These are phyloP conservation scores for Uncinocarpus reesii DNA, from an alignment of 2,329 filamentous ascomycete species.

Conservation along the genomic window DNA sequence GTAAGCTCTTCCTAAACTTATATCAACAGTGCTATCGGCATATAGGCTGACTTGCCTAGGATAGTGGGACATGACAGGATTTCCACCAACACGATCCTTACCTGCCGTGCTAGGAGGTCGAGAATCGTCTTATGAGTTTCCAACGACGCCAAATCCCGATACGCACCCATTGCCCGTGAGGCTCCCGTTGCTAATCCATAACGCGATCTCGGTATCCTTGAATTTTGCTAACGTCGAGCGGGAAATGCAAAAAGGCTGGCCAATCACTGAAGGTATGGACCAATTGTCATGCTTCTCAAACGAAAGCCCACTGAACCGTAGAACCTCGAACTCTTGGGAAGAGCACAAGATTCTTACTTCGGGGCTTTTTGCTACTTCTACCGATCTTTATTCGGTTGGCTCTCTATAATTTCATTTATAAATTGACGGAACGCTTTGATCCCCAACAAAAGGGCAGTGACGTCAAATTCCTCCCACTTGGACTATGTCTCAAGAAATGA, in stretches of 20 bases:
- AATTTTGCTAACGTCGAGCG: constrained; percentile 3
- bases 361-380: neutral
- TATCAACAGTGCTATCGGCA: no score
- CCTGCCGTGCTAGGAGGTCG: neutral
- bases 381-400: constrained; percentile 3
- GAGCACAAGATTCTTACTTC: neutral
- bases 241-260: constrained; percentile 12
- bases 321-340: constrained; percentile 2
- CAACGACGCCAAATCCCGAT: constrained; percentile 6
- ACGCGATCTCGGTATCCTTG: neutral
- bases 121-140: constrained; percentile 1
- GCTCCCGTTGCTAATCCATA: constrained; percentile 3
- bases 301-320: neutral
- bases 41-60: neutral
- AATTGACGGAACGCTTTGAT: constrained; percentile 6
- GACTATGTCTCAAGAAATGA: constrained; percentile 13
- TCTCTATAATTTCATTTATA: constrained; percentile 9
- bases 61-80: constrained; percentile 7
- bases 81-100: neutral
- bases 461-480: constrained; percentile 14
- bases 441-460: neutral
- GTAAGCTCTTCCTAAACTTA: constrained; percentile 1
- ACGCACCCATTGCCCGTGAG: constrained; percentile 7
- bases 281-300: neutral
- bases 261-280: constrained; percentile 1